Evolutionary conservation across 2,329 filamentous ascomycete species (phyloP).

Genomic region (Alternaria gaisen): DNA sequence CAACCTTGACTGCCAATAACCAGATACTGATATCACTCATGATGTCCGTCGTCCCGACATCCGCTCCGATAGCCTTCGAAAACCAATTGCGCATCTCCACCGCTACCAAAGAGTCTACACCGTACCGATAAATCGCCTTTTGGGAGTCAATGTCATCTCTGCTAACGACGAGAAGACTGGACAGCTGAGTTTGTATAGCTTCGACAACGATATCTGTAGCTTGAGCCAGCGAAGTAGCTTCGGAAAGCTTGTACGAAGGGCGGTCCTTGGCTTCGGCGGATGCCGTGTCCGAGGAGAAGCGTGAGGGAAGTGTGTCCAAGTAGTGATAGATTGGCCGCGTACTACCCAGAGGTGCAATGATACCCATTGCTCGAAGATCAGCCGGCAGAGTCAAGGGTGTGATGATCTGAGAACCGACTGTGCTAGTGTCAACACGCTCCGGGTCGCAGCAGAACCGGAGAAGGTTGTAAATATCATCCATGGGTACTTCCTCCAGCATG

Average conservation of each 20-base stretch:
- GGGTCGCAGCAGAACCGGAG: slow-evolving; percentile 30
- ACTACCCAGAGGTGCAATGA: slow-evolving; percentile 28
- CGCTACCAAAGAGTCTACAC: slow-evolving; percentile 38
- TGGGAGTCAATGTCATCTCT: slow-evolving; percentile 34
- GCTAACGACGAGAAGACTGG: slow-evolving; percentile 19
- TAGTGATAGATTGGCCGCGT: slow-evolving; percentile 21
- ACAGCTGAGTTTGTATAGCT: slow-evolving; percentile 23
- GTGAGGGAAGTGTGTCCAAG: slow-evolving; percentile 18
- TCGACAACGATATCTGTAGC: slow-evolving; percentile 21
- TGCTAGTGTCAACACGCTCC: slow-evolving; percentile 3
- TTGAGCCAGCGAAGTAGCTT: slow-evolving; percentile 15
- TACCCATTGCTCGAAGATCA: slow-evolving; percentile 22
- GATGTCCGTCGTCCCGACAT: slow-evolving; percentile 22
- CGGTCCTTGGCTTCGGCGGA: slow-evolving; percentile 16
- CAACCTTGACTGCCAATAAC: slow-evolving; percentile 19
- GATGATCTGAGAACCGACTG: slow-evolving; percentile 24
- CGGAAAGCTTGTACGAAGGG: slow-evolving; percentile 9
- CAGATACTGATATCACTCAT: slow-evolving; percentile 22
- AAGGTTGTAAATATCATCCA: slow-evolving; percentile 30
- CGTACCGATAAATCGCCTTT: slow-evolving; percentile 35
- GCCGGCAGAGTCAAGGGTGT: slow-evolving; percentile 28
- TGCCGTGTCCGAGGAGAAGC: slow-evolving; percentile 3
- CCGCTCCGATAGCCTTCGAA: slow-evolving; percentile 18
- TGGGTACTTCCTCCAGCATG: slow-evolving; percentile 23
- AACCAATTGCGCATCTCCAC: slow-evolving; percentile 38